These are phyloP conservation scores for Ganoderma sinense DNA, from an alignment of 1,284 basidiomycete genomes.

Conservation along the genomic window DNA sequence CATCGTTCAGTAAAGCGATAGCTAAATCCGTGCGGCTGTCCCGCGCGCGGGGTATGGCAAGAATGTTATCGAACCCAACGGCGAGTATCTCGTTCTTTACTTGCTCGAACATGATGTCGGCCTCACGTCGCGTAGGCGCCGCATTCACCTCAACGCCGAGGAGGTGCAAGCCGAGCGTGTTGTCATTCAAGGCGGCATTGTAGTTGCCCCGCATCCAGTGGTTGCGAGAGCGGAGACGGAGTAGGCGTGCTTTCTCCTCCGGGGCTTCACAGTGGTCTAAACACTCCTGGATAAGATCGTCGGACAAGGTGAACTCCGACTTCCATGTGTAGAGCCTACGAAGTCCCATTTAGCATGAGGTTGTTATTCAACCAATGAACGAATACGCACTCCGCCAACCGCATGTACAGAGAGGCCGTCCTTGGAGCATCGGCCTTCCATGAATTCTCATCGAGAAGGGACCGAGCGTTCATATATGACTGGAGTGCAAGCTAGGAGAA, in stretches of 20 bases:
- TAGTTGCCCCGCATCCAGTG: slow-evolving; percentile 67
- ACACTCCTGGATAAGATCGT: slow-evolving; percentile 60
- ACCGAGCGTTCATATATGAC: slow-evolving; percentile 63
- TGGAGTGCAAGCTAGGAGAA: slow-evolving; percentile 62
- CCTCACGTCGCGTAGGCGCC: slow-evolving; percentile 58
- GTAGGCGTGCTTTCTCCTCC: slow-evolving; percentile 62
- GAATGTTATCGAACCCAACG: slow-evolving; percentile 71
- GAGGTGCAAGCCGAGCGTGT: slow-evolving; percentile 62
- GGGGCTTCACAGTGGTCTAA: slow-evolving; percentile 52
- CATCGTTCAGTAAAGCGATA: slow-evolving; percentile 70
- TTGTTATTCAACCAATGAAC: neutral
- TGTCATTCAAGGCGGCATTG: slow-evolving; percentile 62
- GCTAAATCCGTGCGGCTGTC: slow-evolving; percentile 67
- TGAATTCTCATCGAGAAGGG: slow-evolving; percentile 57
- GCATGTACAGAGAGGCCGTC: slow-evolving; percentile 59
- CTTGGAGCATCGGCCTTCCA: slow-evolving; percentile 58
- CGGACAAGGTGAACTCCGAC: slow-evolving; percentile 61
- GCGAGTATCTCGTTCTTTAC: slow-evolving; percentile 75
- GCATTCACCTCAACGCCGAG: slow-evolving; percentile 69
- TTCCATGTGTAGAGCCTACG: slow-evolving; percentile 68
- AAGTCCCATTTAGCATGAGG: slow-evolving; percentile 3
- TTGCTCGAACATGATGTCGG: slow-evolving; percentile 68
- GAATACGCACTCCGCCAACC: slow-evolving; percentile 64
- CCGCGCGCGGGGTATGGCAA: slow-evolving; percentile 64
- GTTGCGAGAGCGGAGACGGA: slow-evolving; percentile 68